Evolutionary conservation across 345 rosid genomes (phyloP).

Genomic region (Populus tremula): DNA sequence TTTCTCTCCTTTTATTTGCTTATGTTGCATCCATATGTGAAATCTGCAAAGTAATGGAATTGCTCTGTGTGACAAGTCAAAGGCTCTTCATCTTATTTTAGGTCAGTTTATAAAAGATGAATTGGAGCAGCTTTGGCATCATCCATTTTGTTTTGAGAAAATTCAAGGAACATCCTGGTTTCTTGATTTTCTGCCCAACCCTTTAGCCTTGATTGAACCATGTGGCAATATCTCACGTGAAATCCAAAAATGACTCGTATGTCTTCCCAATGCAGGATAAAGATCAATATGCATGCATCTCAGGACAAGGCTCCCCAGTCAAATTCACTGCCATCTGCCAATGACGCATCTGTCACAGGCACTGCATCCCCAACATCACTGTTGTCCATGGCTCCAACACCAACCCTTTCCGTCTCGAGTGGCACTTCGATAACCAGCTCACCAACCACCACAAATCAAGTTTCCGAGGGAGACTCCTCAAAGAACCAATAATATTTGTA

Average conservation of each 20-base stretch:
- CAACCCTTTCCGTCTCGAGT: conserved; percentile 18
- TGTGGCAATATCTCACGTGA: not conserved
- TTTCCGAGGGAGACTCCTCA: conserved; percentile 9
- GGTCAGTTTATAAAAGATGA: not conserved
- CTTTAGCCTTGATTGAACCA: not conserved
- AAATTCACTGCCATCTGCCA: conserved; percentile 34
- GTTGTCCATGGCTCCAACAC: conserved; percentile 13
- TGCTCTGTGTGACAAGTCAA: not conserved
- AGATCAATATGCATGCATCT: conserved; percentile 72
- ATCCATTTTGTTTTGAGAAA: not conserved
- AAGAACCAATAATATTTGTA: conserved; percentile 19
- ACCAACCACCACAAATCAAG: conserved; percentile 9
- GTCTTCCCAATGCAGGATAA: conserved; percentile 57
- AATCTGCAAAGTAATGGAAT: not conserved
- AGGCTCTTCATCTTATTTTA: not conserved
- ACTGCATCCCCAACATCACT: conserved; percentile 29
- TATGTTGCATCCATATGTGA: not conserved
- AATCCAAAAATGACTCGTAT: conserved; percentile 1
- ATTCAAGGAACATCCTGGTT: not conserved
- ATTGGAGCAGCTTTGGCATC: not conserved
- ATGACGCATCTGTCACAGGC: conserved; percentile 21
- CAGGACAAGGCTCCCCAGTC: conserved; percentile 45
- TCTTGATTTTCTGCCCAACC: not conserved
- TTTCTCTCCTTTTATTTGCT: not conserved
- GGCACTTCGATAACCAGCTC: conserved; percentile 20